Percentiles rank a stretch among this genome's conserved stretches.
These are phyloP conservation scores for Parachaetomium inaequale DNA, from an alignment of 495 filamentous ascomycete species.

Conservation along the genomic window DNA sequence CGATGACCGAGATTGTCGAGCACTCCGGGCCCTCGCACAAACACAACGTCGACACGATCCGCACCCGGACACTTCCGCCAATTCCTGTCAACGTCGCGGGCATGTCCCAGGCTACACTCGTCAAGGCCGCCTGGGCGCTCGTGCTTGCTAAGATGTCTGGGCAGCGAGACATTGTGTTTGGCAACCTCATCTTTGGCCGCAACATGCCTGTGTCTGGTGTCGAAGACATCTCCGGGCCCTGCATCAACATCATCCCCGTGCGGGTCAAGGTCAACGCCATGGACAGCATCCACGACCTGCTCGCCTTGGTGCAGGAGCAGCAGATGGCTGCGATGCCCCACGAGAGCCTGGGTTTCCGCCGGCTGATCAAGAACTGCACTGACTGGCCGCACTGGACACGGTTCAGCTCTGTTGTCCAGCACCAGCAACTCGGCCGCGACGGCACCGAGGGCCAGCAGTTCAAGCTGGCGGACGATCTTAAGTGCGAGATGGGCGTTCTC, in stretches of 20 bases:
- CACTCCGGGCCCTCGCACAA: slow-evolving; percentile 29
- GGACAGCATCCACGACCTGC: slow-evolving; percentile 35
- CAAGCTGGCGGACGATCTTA: slow-evolving; percentile 8
- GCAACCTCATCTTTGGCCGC: slow-evolving; percentile 43
- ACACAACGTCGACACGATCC: slow-evolving; percentile 25
- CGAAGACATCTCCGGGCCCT: slow-evolving; percentile 49
- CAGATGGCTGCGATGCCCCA: slow-evolving; percentile 30
- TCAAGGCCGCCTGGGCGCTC: slow-evolving; percentile 57
- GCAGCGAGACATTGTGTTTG: slow-evolving; percentile 47
- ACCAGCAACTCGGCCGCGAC: slow-evolving; percentile 27
- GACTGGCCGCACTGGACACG: slow-evolving; percentile 36
- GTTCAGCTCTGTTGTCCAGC: slow-evolving; percentile 34
- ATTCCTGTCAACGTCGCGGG: slow-evolving; percentile 23
- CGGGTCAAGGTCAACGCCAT: slow-evolving; percentile 40
- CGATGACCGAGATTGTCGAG: slow-evolving; percentile 35
- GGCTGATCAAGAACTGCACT: slow-evolving; percentile 35
- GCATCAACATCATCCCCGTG: slow-evolving; percentile 53
- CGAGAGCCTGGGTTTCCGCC: slow-evolving; percentile 31
- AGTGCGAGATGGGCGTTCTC: slow-evolving; percentile 15
- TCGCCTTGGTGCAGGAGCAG: slow-evolving; percentile 32
- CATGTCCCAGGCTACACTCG: slow-evolving; percentile 52
- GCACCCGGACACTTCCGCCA: slow-evolving; percentile 28
- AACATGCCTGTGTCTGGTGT: slow-evolving; percentile 39
- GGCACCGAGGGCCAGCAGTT: slow-evolving; percentile 10
- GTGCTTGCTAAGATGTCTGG: slow-evolving; percentile 50